phyloP scores from a whole-genome alignment of 169 alveolate species.

The Sarcocystis neurona region DNA sequence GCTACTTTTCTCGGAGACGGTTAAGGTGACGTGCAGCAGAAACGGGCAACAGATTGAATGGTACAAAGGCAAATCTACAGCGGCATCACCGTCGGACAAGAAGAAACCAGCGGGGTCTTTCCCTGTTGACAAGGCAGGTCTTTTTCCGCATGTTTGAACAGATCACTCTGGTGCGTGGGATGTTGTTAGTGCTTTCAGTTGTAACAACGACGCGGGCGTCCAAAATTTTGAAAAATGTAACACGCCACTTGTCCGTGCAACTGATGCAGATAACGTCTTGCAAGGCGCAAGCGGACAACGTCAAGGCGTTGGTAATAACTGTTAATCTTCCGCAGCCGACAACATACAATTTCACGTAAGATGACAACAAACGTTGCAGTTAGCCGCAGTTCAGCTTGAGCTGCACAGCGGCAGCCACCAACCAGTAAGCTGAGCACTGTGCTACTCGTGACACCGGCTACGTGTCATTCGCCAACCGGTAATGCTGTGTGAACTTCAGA shows the following conservation, averaged over 20 bases:
- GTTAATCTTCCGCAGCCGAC: conserved; percentile 61
- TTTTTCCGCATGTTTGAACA: background rate
- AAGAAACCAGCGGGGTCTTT: conserved; percentile 56
- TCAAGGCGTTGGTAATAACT: conserved; percentile 50
- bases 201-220: no score
- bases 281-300: conserved; percentile 61
- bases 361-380: no score
- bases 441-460: no score
- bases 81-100: conserved; percentile 29
- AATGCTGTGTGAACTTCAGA: background rate
- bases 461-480: no score
- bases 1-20: conserved; percentile 53
- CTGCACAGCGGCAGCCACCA: background rate
- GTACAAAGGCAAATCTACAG: conserved; percentile 57
- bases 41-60: conserved; percentile 60
- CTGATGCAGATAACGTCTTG: conserved; percentile 55
- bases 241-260: no score
- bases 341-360: conserved; percentile 64
- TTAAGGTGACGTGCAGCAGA: conserved; percentile 61
- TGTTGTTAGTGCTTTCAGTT: no score
- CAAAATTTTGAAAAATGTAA: no score
- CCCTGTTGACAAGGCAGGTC: conserved; percentile 61
- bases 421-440: background rate
- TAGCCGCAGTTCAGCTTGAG: background rate
- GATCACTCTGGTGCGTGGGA: background rate